These are phyloP conservation scores for Candida boidinii DNA, from an alignment of 805 yeast genomes.

Conservation along the genomic window DNA sequence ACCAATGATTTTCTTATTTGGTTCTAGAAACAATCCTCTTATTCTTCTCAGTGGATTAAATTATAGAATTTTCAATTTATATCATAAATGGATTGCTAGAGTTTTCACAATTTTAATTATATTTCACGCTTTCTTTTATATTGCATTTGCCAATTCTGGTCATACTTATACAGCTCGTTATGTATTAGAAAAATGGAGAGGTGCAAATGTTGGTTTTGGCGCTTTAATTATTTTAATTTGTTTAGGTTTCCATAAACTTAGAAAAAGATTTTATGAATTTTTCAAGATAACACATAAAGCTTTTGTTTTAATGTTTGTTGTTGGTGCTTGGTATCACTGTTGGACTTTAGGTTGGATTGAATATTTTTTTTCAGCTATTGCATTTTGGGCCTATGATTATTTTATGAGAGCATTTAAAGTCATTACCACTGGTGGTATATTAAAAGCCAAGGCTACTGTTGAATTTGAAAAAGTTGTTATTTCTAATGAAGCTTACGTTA, in stretches of 20 bases:
- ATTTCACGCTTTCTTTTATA: slow-evolving; percentile 31
- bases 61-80: slow-evolving; percentile 26
- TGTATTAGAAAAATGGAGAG: slow-evolving; percentile 32
- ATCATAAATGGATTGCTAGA: slow-evolving; percentile 33
- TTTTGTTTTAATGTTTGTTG: slow-evolving; percentile 31
- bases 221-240: slow-evolving; percentile 19
- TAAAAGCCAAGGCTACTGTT: slow-evolving; percentile 36
- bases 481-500: not conserved
- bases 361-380: slow-evolving; percentile 44
- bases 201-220: slow-evolving; percentile 31
- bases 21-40: slow-evolving; percentile 27
- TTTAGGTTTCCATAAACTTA: slow-evolving; percentile 23
- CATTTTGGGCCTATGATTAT: slow-evolving; percentile 68
- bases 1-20: slow-evolving; percentile 26
- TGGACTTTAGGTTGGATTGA: slow-evolving; percentile 40
- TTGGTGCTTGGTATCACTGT: slow-evolving; percentile 40
- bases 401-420: slow-evolving; percentile 47
- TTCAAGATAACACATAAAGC: slow-evolving; percentile 37
- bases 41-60: slow-evolving; percentile 25
- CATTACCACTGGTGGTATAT: slow-evolving; percentile 48
- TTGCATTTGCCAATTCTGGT: slow-evolving; percentile 25
- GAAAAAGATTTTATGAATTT: slow-evolving; percentile 33
- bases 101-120: slow-evolving; percentile 27
- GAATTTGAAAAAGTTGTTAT: slow-evolving; percentile 11
- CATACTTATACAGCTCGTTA: slow-evolving; percentile 29